These are phyloP conservation scores for Leptosphaerulina australis DNA, from an alignment of 2,329 filamentous ascomycete genomes.

Conservation along the genomic window DNA sequence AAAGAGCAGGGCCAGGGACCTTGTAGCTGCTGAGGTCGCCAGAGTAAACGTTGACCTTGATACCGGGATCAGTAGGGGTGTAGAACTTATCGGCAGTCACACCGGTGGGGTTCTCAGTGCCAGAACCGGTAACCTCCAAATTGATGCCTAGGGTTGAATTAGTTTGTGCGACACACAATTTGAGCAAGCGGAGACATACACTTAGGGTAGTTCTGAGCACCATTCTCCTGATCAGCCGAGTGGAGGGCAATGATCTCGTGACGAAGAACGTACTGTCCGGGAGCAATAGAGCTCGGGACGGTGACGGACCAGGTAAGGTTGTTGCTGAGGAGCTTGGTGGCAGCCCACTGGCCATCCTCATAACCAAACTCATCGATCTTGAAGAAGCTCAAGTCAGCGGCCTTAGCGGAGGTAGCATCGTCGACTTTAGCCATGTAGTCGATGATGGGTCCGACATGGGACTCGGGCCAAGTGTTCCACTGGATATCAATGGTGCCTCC, in stretches of 20 bases:
- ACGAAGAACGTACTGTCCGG: conserved; percentile 65
- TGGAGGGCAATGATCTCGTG: conserved; percentile 68
- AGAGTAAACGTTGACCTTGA: conserved; percentile 65
- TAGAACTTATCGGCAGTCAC: conserved; percentile 61
- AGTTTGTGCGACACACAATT: neutral
- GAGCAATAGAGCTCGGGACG: conserved; percentile 59
- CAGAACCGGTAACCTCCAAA: conserved; percentile 62
- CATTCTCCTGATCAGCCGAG: conserved; percentile 53
- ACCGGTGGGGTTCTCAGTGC: conserved; percentile 54
- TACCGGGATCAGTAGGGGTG: conserved; percentile 62
- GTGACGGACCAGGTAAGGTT: conserved; percentile 57
- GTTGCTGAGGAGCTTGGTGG: conserved; percentile 59
- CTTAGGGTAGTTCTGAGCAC: conserved; percentile 54
- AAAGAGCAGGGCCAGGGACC: conserved; percentile 59
- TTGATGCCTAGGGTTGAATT: conserved; percentile 45
- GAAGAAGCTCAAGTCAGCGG: conserved; percentile 63
- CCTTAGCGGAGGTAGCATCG: conserved; percentile 62
- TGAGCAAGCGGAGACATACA: conserved; percentile 40
- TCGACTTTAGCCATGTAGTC: conserved; percentile 65
- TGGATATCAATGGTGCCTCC: conserved; percentile 64
- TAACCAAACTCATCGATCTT: conserved; percentile 67
- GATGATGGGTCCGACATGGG: conserved; percentile 68
- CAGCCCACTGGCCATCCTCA: conserved; percentile 60
- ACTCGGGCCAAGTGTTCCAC: conserved; percentile 70
- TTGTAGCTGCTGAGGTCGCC: conserved; percentile 49